Evolutionary conservation across 257 asterid genomes (phyloP).

Genomic region (Petunia secreta): DNA sequence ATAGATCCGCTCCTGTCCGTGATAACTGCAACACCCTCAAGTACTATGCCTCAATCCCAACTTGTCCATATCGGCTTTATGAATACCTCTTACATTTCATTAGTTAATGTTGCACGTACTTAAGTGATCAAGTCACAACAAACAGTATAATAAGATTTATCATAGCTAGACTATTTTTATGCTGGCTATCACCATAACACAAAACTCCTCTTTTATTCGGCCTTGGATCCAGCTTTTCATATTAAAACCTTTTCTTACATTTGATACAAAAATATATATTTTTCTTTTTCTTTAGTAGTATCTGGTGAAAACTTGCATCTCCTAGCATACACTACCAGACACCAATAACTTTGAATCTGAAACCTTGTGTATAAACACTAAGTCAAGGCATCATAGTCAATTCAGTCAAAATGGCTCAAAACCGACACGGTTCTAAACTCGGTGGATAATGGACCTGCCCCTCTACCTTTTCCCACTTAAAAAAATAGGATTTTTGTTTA

Average conservation of each 20-base stretch:
- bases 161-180: background rate
- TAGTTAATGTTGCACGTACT: background rate
- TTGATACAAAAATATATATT: background rate
- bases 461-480: too few species aligned
- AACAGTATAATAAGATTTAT: background rate
- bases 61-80: background rate
- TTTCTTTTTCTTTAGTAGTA: background rate
- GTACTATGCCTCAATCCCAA: background rate
- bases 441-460: too few species aligned
- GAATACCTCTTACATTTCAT: background rate
- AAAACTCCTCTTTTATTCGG: background rate
- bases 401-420: background rate
- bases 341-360: too few species aligned
- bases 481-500: too few species aligned
- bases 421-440: too few species aligned
- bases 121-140: background rate
- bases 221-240: background rate
- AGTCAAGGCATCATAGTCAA: background rate
- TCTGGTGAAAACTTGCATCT: background rate
- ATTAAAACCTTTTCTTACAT: background rate
- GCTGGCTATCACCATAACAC: background rate
- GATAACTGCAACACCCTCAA: slow-evolving; percentile 8
- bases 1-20: background rate
- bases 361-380: background rate
- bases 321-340: slow-evolving; percentile 4